Base-by-base conservation (phyloP, 2,329 filamentous ascomycete species). In the Fusarium xyrophilum region DNA sequence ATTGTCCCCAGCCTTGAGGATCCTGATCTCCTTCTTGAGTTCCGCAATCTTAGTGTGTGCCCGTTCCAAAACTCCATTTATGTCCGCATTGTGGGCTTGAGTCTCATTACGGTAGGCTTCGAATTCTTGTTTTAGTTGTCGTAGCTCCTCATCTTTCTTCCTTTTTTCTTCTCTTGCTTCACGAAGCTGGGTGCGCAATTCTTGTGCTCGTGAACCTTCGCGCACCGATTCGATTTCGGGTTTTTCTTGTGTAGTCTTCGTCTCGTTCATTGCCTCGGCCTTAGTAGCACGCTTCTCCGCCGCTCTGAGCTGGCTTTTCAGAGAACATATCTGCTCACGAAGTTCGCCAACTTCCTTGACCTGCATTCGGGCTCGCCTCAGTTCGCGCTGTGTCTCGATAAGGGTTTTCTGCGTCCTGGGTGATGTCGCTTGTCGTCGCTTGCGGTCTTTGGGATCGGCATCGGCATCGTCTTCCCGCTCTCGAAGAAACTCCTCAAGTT, bases 1-100 rank as follows among this genome's bases (percentile, higher is more conserved):
- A 38, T 64, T 57, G 10, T 72, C 69, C 17, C 67, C 42, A 10
- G 72, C 71, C 71, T 84, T 84, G 5, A 88, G 76, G 2, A 76
- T 76, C 60, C 80, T 81, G 39, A 88, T 75, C 67, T 86, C 83
- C 68, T 83, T 84, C 75, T 85, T 86, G 11, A 89, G 80, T 43
- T 85, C 81, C 12, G 82, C 78, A 62, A 89, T 87, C 75, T 86
- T 86, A 39, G 82, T 79, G 61, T 88, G 86, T 57, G 87, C 86
- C 66, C 83, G 83, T 55, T 85, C 81, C 44, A 89, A 69, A 5
- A 88, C 84, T 19, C 83, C 81, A 69, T 84, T 82, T 7, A 85
- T 85, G 62, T 89, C 86, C 12, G 80, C 77, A n/a, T 86, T 83
- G 38, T 83, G 83, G 9, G 80, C 75, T 63, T 88, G 85, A 21